Evolutionary conservation across 2,329 filamentous ascomycete genomes (phyloP).

Genomic region (Fusarium haematococcum): DNA sequence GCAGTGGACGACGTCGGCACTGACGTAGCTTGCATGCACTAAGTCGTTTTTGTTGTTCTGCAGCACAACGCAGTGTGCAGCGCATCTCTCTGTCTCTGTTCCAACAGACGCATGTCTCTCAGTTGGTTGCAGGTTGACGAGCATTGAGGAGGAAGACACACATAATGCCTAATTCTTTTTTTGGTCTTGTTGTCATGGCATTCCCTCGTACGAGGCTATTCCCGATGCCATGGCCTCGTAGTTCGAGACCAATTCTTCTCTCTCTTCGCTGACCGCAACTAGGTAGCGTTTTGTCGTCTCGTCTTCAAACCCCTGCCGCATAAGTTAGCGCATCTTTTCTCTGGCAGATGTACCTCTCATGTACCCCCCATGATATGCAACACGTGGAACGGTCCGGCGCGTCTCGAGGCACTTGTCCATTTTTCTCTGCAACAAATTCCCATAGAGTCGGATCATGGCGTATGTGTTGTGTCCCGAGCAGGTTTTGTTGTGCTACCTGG

Average conservation of each 20-base stretch:
- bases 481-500: background rate
- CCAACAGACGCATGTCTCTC: slow-evolving; percentile 25
- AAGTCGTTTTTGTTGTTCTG: too few species aligned
- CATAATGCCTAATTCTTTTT: background rate
- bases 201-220: slow-evolving; percentile 1
- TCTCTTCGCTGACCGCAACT: background rate
- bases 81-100: background rate
- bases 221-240: background rate
- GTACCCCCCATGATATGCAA: slow-evolving; percentile 7
- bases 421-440: background rate
- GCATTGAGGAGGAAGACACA: background rate
- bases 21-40: slow-evolving; percentile 39
- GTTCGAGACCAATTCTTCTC: background rate
- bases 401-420: slow-evolving; percentile 3
- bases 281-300: background rate
- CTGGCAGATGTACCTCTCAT: slow-evolving; percentile 15
- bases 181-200: background rate
- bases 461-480: background rate
- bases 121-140: slow-evolving; percentile 6
- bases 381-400: slow-evolving; percentile 31
- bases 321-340: too few species aligned
- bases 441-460: slow-evolving; percentile 1
- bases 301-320: background rate
- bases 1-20: too few species aligned
- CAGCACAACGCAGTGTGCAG: background rate